A percentile compares a stretch with the other conserved stretches of the same genome.
Conservation (phyloP, 208 protist species). For the Porcisia hertigi region DNA sequence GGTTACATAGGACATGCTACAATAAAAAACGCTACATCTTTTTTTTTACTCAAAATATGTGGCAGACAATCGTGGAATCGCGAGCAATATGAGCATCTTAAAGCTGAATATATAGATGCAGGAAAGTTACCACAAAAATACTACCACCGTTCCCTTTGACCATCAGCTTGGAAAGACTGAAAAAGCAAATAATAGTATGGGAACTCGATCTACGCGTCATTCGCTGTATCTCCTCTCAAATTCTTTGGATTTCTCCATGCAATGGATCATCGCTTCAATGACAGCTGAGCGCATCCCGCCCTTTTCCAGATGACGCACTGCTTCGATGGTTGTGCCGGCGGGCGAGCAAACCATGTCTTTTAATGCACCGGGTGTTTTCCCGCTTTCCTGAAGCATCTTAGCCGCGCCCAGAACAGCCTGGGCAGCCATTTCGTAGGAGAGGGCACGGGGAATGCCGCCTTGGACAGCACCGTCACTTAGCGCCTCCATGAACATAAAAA, state of each 20-base stretch:
- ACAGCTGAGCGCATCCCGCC: constrained; percentile 86
- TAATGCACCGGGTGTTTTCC: constrained; percentile 71
- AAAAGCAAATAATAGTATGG: neutral
- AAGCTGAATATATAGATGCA: no score
- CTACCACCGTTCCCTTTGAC: no score
- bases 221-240: constrained; percentile 65
- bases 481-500: constrained; percentile 96
- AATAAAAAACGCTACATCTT: no score
- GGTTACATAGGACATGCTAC: no score
- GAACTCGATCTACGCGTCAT: neutral
- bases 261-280: constrained; percentile 92
- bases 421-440: constrained; percentile 88
- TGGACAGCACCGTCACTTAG: constrained; percentile 95
- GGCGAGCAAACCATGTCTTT: constrained; percentile 94
- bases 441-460: constrained; percentile 83
- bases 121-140: no score
- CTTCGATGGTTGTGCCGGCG: constrained; percentile 96
- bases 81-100: no score
- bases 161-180: no score
- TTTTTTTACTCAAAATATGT: no score
- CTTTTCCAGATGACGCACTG: constrained; percentile 91
- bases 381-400: constrained; percentile 86
- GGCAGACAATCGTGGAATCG: no score
- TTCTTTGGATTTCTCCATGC: constrained; percentile 87
- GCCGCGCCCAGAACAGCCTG: constrained; percentile 94